A percentile compares a stretch with the other conserved stretches of the same genome.
These are phyloP conservation scores for Haematococcus lacustris DNA, from an alignment of 139 green algal species.

Conservation along the genomic window DNA sequence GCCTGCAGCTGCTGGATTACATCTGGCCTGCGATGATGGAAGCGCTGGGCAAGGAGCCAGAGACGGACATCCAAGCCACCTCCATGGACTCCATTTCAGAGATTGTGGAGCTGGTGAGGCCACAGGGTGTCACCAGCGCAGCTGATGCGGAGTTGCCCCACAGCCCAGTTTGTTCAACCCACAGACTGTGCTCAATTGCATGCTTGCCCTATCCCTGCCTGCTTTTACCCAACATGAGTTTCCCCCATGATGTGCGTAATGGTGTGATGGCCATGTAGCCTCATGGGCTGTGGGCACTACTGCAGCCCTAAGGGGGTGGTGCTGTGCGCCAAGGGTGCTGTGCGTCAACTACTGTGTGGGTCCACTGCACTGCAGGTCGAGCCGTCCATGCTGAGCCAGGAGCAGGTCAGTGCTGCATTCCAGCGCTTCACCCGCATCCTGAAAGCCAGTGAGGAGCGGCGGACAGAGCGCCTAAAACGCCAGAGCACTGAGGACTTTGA, in stretches of 20 bases:
- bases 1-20: slow-evolving; percentile 21
- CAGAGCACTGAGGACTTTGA: slow-evolving; percentile 84
- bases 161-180: neutral
- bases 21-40: slow-evolving; percentile 39
- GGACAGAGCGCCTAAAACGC: slow-evolving; percentile 43
- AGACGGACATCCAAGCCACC: slow-evolving; percentile 54
- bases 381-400: slow-evolving; percentile 8
- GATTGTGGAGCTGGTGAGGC: slow-evolving; percentile 46
- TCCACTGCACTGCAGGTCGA: slow-evolving; percentile 28
- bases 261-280: neutral
- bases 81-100: slow-evolving; percentile 66
- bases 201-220: neutral
- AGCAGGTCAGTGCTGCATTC: slow-evolving; percentile 30
- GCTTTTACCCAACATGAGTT: neutral
- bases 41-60: slow-evolving; percentile 58
- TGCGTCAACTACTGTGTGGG: neutral
- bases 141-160: neutral
- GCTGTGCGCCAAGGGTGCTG: neutral
- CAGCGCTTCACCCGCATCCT: slow-evolving; percentile 50
- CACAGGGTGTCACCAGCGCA: too few relatives aligned
- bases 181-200: neutral
- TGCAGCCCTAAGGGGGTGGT: neutral
- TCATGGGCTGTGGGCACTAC: neutral
- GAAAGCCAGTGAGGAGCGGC: slow-evolving; percentile 52
- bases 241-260: neutral